These are phyloP conservation scores for Aristolochia contorta DNA, from an alignment of 164 flowering plant genomes.

Conservation along the genomic window DNA sequence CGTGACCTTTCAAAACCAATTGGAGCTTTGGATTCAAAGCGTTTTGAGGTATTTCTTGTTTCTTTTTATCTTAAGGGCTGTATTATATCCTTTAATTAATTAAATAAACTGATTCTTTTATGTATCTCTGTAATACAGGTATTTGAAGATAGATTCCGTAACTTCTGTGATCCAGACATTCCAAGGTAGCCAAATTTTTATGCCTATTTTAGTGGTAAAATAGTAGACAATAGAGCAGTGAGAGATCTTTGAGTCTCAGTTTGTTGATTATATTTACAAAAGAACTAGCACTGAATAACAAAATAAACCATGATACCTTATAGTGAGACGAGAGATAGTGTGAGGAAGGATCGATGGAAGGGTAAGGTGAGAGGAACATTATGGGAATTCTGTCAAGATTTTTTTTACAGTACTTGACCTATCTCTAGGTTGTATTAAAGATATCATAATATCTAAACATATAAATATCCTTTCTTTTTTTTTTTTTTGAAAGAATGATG, in stretches of 20 bases:
- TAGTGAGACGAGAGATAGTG: too few relatives aligned
- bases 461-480: too few relatives aligned
- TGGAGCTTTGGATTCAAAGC: conserved; percentile 82
- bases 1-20: conserved; percentile 97
- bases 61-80: not conserved
- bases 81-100: not conserved
- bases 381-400: too few relatives aligned
- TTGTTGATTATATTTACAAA: too few relatives aligned
- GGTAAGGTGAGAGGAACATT: too few relatives aligned
- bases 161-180: conserved; percentile 93
- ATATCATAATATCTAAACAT: not conserved
- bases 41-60: conserved; percentile 69
- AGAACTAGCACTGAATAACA: too few relatives aligned
- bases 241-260: too few relatives aligned
- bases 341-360: too few relatives aligned
- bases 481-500: too few relatives aligned
- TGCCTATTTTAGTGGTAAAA: not conserved
- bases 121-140: conserved; percentile 40
- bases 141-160: conserved; percentile 91
- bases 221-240: too few relatives aligned
- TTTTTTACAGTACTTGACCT: too few relatives aligned
- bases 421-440: not conserved
- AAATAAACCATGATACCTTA: too few relatives aligned
- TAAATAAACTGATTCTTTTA: not conserved
- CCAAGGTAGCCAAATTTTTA: conserved; percentile 54